Conservation (phyloP, 2,329 filamentous ascomycete genomes). For the Ophiocordyceps robertsii region DNA sequence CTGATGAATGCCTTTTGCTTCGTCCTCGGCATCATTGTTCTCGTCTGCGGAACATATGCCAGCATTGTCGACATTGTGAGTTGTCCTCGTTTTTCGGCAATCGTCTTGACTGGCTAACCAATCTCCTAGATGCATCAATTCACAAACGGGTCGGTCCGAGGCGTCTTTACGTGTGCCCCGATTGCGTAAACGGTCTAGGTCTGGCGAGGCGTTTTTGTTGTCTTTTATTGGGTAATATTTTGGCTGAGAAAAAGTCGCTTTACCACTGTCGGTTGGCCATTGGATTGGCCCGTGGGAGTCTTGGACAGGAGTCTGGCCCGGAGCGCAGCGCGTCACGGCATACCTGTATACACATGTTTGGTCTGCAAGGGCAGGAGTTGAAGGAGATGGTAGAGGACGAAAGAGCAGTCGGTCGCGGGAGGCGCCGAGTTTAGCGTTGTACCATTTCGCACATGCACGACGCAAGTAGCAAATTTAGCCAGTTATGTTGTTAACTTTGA, state of each 20-base stretch:
- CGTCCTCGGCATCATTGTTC: constrained; percentile 10
- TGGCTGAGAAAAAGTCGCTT: not conserved
- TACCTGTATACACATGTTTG: not conserved
- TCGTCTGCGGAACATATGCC: constrained; percentile 13
- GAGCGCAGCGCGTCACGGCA: not conserved
- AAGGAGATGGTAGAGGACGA: too few relatives aligned
- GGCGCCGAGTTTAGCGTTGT: too few relatives aligned
- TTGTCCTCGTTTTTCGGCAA: not conserved
- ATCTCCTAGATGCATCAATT: constrained; percentile 4
- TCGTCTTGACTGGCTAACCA: not conserved
- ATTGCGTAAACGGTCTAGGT: constrained; percentile 1
- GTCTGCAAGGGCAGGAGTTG: too few relatives aligned
- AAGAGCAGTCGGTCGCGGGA: too few relatives aligned
- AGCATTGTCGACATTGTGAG: constrained; percentile 14
- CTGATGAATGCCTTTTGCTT: constrained; percentile 11
- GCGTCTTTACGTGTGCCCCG: constrained; percentile 7
- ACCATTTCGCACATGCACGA: too few relatives aligned
- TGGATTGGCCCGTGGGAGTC: not conserved
- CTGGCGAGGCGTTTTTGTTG: not conserved
- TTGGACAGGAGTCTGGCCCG: not conserved
- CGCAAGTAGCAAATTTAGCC: too few relatives aligned
- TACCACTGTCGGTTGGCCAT: not conserved
- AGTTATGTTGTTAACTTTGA: too few relatives aligned
- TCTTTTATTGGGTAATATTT: not conserved
- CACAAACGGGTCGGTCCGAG: constrained; percentile 2